These are phyloP conservation scores for Stephanodiscus minutulus DNA, from an alignment of 108 stramenopile species.

Conservation along the genomic window DNA sequence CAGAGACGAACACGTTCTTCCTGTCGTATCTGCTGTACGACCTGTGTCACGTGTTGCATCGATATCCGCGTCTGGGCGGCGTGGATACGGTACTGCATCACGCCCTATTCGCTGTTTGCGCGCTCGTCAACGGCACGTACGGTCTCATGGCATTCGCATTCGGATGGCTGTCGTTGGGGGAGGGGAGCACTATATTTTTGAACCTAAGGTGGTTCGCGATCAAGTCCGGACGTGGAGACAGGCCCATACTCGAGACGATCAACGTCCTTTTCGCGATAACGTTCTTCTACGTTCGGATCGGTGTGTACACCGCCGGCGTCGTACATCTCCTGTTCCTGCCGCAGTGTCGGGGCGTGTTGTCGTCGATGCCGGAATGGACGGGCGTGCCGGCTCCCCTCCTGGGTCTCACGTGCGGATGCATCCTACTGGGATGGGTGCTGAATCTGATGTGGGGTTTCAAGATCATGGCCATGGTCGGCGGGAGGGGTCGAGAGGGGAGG, in stretches of 20 bases:
- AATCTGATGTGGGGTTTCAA: conserved; percentile 45
- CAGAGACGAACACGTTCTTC: conserved; percentile 38
- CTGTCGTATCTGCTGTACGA: conserved; percentile 47
- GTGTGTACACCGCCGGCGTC: conserved; percentile 34
- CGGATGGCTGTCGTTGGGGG: conserved; percentile 46
- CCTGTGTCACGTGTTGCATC: conserved; percentile 28
- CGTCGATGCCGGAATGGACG: conserved; percentile 10
- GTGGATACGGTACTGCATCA: conserved; percentile 46
- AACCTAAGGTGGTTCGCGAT: conserved; percentile 46
- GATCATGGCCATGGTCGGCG: conserved; percentile 29
- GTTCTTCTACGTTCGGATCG: conserved; percentile 33
- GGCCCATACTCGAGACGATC: conserved; percentile 1
- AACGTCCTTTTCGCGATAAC: conserved; percentile 35
- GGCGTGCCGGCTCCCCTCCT: conserved; percentile 30
- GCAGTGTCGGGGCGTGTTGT: not conserved
- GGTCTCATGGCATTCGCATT: conserved; percentile 44
- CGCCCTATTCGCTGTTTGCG: conserved; percentile 33
- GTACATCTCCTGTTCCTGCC: conserved; percentile 28
- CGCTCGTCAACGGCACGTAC: conserved; percentile 39
- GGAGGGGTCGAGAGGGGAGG: too few relatives aligned
- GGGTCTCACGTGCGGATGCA: conserved; percentile 33
- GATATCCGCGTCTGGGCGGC: conserved; percentile 45
- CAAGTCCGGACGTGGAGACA: conserved; percentile 13
- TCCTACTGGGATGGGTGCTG: conserved; percentile 37
- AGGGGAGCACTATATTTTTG: conserved; percentile 46